These are phyloP conservation scores for Acer yangbiense DNA, from an alignment of 345 rosid species.

Conservation along the genomic window DNA sequence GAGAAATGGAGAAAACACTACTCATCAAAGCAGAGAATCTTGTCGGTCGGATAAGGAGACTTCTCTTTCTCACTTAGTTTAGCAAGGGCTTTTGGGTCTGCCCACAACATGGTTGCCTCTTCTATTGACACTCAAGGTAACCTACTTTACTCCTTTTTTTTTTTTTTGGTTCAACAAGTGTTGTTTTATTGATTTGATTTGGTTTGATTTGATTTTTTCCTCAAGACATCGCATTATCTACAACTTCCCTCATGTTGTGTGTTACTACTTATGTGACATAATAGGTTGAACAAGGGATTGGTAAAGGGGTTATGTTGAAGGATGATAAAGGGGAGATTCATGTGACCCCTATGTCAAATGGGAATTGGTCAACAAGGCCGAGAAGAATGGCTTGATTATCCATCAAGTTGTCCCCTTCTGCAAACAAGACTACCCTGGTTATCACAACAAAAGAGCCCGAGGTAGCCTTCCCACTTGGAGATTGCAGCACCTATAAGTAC, in stretches of 20 bases:
- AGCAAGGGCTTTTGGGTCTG: constrained; percentile 59
- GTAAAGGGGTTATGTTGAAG: constrained; percentile 30
- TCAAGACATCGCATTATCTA: constrained; percentile 38
- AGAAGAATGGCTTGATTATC: constrained; percentile 30
- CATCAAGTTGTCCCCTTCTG: constrained; percentile 23
- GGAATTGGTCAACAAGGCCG: constrained; percentile 37
- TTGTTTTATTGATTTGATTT: background rate
- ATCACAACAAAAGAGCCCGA: constrained; percentile 38
- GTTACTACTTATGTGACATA: background rate
- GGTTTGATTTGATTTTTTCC: constrained; percentile 24
- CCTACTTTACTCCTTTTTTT: background rate
- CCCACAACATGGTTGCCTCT: constrained; percentile 60
- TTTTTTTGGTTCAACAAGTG: background rate
- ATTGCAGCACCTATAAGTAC: constrained; percentile 38
- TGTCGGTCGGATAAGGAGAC: constrained; percentile 67
- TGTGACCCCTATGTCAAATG: constrained; percentile 35
- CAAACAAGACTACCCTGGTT: constrained; percentile 31
- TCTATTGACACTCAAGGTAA: constrained; percentile 49
- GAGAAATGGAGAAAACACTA: constrained; percentile 48
- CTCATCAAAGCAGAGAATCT: constrained; percentile 47
- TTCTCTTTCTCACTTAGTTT: constrained; percentile 56
- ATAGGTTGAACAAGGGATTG: constrained; percentile 38
- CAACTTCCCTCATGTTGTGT: constrained; percentile 40
- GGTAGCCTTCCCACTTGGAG: constrained; percentile 30
- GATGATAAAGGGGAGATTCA: constrained; percentile 36